Conservation (phyloP, 2,329 filamentous ascomycete species). For the Aurifilum marmelostoma region DNA sequence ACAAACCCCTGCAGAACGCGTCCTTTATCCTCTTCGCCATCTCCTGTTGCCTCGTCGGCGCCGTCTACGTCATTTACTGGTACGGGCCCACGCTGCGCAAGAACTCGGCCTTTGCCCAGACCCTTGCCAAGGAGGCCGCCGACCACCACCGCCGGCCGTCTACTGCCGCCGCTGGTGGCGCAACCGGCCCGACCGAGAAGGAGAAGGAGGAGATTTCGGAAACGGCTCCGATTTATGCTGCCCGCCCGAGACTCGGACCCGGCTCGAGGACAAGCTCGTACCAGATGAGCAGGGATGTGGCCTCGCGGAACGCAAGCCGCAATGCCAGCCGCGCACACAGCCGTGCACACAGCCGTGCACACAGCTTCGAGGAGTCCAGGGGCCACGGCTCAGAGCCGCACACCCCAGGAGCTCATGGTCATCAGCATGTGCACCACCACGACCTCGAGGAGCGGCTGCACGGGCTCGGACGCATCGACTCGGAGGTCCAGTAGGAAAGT, state of each 20-base stretch:
- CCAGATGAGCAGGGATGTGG: conserved; percentile 20
- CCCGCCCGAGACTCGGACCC: conserved; percentile 23
- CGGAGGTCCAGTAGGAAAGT: conserved; percentile 24
- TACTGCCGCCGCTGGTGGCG: background rate
- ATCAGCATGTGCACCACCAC: conserved; percentile 21
- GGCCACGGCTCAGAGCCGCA: conserved; percentile 10
- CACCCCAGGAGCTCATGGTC: conserved; percentile 11
- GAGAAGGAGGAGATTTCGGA: conserved; percentile 15
- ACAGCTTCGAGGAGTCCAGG: conserved; percentile 25
- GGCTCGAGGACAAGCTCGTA: conserved; percentile 26
- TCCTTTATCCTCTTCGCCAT: conserved; percentile 67
- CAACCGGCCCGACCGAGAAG: background rate
- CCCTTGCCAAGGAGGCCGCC: conserved; percentile 48
- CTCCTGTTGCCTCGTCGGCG: conserved; percentile 61
- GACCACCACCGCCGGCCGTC: conserved; percentile 12
- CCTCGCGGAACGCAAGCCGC: conserved; percentile 14
- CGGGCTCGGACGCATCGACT: conserved; percentile 26
- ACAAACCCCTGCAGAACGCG: conserved; percentile 45
- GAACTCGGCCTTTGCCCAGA: conserved; percentile 67
- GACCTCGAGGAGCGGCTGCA: conserved; percentile 24
- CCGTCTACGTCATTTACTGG: conserved; percentile 70
- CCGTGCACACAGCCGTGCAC: conserved; percentile 19
- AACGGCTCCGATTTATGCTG: background rate
- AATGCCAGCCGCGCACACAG: conserved; percentile 22
- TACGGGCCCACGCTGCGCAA: conserved; percentile 63